phyloP scores from a whole-genome alignment of 2,329 filamentous ascomycete species.

The Cercospora sojina region DNA sequence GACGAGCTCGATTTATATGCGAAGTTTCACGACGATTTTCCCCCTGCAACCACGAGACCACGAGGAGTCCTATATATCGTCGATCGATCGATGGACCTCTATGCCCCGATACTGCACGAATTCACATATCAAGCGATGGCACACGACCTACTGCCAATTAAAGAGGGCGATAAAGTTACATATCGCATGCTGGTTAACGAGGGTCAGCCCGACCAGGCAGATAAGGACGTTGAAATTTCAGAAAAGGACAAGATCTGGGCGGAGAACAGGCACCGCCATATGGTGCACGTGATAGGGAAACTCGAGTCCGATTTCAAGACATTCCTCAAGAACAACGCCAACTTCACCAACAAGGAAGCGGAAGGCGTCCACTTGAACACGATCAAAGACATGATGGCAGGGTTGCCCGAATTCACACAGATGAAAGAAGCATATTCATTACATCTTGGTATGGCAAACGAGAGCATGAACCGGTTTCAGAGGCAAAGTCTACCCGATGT shows the following conservation, averaged over 20 bases:
- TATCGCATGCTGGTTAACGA: conserved; percentile 80
- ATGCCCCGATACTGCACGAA: conserved; percentile 85
- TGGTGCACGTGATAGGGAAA: conserved; percentile 96
- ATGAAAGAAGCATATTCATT: conserved; percentile 94
- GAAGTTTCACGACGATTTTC: conserved; percentile 79
- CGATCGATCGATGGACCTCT: conserved; percentile 88
- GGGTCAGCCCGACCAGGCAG: conserved; percentile 66
- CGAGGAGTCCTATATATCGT: conserved; percentile 82
- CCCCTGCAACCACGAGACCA: conserved; percentile 73
- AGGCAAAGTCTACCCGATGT: conserved; percentile 80
- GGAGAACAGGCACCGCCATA: conserved; percentile 89
- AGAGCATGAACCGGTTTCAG: conserved; percentile 93
- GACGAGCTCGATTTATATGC: conserved; percentile 88
- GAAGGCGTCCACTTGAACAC: conserved; percentile 73
- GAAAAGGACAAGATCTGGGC: conserved; percentile 96
- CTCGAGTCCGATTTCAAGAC: conserved; percentile 89
- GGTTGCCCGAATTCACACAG: conserved; percentile 88
- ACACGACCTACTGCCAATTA: conserved; percentile 84
- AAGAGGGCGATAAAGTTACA: conserved; percentile 82
- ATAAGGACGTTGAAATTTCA: conserved; percentile 86
- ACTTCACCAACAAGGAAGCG: conserved; percentile 75
- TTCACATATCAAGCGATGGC: conserved; percentile 99
- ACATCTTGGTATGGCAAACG: conserved; percentile 93
- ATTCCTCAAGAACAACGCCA: conserved; percentile 86
- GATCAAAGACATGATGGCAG: conserved; percentile 96